A percentile compares a stretch with the other conserved stretches of the same genome.
Evolutionary conservation across 148 eudicot genomes (phyloP).

Genomic region (Silene uniflora): DNA sequence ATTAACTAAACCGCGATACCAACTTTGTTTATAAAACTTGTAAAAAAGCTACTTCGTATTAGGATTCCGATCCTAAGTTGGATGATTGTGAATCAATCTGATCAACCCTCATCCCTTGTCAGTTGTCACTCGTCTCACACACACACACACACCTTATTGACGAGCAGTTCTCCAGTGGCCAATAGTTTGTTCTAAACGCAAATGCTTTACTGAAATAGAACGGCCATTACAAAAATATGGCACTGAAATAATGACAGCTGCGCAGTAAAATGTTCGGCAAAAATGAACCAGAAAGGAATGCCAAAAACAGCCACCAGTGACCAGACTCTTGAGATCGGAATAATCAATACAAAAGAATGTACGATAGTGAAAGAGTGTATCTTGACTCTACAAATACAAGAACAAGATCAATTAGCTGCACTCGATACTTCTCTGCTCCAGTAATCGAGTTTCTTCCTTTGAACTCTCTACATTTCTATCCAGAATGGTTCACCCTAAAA

Average conservation of each 20-base stretch:
- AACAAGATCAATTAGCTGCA: not conserved
- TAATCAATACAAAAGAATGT: not conserved
- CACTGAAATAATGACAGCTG: constrained; percentile 8
- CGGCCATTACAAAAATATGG: constrained; percentile 18
- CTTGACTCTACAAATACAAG: not conserved
- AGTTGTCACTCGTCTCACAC: no score
- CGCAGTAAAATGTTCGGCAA: not conserved
- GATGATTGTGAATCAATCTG: no score
- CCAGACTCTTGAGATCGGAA: not conserved
- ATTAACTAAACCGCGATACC: no score
- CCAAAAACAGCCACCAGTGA: not conserved
- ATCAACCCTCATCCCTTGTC: not conserved
- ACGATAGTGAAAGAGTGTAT: not conserved
- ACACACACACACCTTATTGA: no score
- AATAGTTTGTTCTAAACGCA: not conserved
- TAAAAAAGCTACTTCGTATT: no score
- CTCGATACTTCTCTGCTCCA: not conserved
- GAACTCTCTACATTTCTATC: not conserved
- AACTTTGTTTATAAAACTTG: no score
- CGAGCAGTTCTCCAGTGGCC: not conserved
- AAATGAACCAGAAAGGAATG: not conserved
- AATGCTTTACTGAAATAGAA: not conserved
- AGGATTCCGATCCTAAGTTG: not conserved
- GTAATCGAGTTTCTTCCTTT: not conserved
- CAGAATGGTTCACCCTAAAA: not conserved